Evolutionary conservation across 2,329 filamentous ascomycete genomes (phyloP).

Genomic region (Corniculantispora saksenae): DNA sequence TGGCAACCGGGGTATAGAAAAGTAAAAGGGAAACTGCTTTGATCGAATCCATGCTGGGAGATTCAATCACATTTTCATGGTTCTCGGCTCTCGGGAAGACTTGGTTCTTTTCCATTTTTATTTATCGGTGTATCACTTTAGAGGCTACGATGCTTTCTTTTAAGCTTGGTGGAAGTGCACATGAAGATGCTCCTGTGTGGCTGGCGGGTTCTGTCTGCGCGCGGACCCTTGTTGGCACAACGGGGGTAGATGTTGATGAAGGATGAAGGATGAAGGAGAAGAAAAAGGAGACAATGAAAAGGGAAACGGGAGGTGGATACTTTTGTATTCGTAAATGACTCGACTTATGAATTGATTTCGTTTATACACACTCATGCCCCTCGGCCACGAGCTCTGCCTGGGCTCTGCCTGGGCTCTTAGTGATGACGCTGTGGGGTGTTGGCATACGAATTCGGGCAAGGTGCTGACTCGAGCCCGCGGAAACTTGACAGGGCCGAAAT

Average conservation of each 20-base stretch:
- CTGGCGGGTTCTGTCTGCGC: neutral
- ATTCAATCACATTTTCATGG: conserved; percentile 4
- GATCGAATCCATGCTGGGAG: conserved; percentile 2
- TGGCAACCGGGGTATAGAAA: neutral
- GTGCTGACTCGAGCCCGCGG: neutral
- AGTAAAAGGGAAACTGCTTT: conserved; percentile 6
- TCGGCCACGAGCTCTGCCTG: too few species aligned
- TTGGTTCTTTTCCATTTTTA: neutral
- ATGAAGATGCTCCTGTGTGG: neutral
- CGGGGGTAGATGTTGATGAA: neutral
- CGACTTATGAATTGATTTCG: conserved; percentile 13
- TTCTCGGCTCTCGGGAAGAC: conserved; percentile 1
- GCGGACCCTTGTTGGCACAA: neutral
- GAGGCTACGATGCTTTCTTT: neutral
- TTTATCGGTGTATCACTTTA: conserved; percentile 2
- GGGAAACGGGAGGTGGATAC: neutral
- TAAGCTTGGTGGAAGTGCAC: too few species aligned
- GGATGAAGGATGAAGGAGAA: neutral
- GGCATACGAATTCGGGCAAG: neutral
- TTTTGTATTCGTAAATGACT: conserved; percentile 20
- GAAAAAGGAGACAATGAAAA: neutral
- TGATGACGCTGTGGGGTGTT: neutral
- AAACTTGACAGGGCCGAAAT: neutral
- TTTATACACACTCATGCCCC: neutral
- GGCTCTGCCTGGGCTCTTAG: neutral